phyloP scores from a whole-genome alignment of 2,329 filamentous ascomycete genomes.

The Triangularia verruculosa region DNA sequence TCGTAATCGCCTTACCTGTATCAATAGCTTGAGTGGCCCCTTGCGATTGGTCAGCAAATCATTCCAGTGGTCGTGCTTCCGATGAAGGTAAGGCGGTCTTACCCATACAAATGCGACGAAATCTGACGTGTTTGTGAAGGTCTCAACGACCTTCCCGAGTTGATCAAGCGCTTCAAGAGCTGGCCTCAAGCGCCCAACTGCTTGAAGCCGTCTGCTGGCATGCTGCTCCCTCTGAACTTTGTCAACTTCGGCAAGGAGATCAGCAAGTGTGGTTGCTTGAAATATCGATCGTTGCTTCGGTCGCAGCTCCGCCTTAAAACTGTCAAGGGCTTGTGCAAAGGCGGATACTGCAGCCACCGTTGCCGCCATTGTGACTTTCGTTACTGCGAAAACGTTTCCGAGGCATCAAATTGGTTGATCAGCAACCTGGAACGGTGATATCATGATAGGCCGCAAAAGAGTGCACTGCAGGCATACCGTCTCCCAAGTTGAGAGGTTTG shows the following conservation, averaged over 20 bases:
- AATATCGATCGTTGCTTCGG: neutral
- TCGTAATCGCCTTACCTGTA: neutral
- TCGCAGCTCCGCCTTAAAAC: neutral
- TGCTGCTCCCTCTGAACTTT: neutral
- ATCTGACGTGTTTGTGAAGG: neutral
- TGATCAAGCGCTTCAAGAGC: neutral
- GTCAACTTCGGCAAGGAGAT: neutral
- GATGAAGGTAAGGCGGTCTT: neutral
- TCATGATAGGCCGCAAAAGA: too few relatives aligned
- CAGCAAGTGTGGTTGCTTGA: neutral
- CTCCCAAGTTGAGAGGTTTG: too few relatives aligned
- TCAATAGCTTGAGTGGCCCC: neutral
- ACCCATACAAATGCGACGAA: conserved; percentile 5
- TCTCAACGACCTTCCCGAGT: conserved; percentile 1
- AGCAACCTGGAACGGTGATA: too few relatives aligned
- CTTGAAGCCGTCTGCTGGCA: neutral
- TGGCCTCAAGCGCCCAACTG: neutral
- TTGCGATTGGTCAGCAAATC: neutral
- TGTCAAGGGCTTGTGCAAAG: neutral
- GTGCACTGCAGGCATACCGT: too few relatives aligned
- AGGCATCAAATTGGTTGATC: too few relatives aligned
- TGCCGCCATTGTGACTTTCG: neutral
- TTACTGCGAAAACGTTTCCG: too few relatives aligned
- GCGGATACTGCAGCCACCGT: neutral
- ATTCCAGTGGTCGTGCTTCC: neutral